Evolutionary conservation across 257 asterid species (phyloP).

Genomic region (Solanum virginianum): DNA sequence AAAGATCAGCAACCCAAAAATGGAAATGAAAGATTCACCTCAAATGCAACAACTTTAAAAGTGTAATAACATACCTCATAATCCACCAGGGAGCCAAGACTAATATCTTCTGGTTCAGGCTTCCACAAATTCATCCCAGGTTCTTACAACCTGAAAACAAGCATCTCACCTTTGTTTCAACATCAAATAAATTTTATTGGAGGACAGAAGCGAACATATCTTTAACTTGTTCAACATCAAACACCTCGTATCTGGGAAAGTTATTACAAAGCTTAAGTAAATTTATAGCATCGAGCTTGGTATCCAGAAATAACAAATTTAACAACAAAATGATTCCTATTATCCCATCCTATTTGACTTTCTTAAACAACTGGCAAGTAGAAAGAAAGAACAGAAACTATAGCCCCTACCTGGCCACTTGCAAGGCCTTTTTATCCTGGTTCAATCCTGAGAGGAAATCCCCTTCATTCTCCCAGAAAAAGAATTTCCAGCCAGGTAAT

Average conservation of each 20-base stretch:
- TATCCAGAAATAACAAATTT: neutral
- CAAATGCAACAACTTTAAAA: neutral
- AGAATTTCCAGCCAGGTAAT: slow-evolving; percentile 90
- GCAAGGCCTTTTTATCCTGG: slow-evolving; percentile 80
- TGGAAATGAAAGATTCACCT: neutral
- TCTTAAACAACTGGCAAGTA: neutral
- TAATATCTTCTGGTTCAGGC: slow-evolving; percentile 77
- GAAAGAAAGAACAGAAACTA: slow-evolving; percentile 1
- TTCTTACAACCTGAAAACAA: slow-evolving; percentile 50
- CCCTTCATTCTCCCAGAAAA: slow-evolving; percentile 91
- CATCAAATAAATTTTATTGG: slow-evolving; percentile 58
- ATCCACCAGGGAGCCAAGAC: slow-evolving; percentile 94
- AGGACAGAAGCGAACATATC: slow-evolving; percentile 41
- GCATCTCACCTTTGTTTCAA: slow-evolving; percentile 52
- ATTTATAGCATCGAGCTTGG: neutral
- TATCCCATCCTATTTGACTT: neutral
- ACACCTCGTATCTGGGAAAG: slow-evolving; percentile 53
- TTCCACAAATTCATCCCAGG: slow-evolving; percentile 70
- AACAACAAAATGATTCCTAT: neutral
- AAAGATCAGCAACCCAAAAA: neutral
- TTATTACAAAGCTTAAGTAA: neutral
- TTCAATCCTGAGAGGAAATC: slow-evolving; percentile 78
- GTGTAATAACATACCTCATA: slow-evolving; percentile 44
- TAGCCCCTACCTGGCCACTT: slow-evolving; percentile 45
- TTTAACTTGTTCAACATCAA: slow-evolving; percentile 40